Evolutionary conservation across 2,329 filamentous ascomycete genomes (phyloP).

Genomic region (Penicillium sp.): DNA sequence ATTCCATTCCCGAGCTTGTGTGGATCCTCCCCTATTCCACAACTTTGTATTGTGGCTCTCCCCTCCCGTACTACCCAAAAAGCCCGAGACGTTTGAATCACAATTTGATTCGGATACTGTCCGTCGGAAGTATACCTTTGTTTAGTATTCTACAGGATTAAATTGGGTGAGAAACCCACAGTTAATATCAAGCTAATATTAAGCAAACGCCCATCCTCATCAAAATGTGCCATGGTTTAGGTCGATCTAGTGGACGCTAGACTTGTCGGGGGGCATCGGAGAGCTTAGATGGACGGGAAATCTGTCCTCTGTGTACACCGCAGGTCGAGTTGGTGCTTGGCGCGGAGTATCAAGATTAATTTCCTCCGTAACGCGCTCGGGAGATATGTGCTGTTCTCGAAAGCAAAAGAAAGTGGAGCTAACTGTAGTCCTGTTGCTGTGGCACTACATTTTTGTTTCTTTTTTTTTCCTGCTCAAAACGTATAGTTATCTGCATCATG

Average conservation of each 20-base stretch:
- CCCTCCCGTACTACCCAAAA: neutral
- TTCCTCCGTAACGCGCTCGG: neutral
- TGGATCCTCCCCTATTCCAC: constrained; percentile 21
- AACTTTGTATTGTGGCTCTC: constrained; percentile 12
- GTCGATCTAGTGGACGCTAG: constrained; percentile 21
- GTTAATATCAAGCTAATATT: constrained; percentile 4
- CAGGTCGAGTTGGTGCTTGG: constrained; percentile 12
- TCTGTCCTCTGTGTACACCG: constrained; percentile 19
- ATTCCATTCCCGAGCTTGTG: constrained; percentile 20
- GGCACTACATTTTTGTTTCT: neutral
- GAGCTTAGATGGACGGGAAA: constrained; percentile 18
- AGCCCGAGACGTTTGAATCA: neutral
- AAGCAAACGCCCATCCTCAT: constrained; percentile 22
- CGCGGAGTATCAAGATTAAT: neutral
- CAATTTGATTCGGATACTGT: constrained; percentile 1
- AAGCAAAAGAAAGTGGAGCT: neutral
- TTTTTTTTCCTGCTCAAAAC: neutral
- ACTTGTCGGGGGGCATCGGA: constrained; percentile 12
- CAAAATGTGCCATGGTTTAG: constrained; percentile 27
- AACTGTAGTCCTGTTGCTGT: neutral
- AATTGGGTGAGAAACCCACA: constrained; percentile 4
- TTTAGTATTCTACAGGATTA: neutral
- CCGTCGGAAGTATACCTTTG: constrained; percentile 1
- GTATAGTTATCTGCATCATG: neutral
- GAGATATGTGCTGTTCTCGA: neutral